Evolutionary conservation across 768 basidiomycete genomes (phyloP), one percentile per base, ranked within the genome.

Genomic region (Kwoniella bestiolae): DNA sequence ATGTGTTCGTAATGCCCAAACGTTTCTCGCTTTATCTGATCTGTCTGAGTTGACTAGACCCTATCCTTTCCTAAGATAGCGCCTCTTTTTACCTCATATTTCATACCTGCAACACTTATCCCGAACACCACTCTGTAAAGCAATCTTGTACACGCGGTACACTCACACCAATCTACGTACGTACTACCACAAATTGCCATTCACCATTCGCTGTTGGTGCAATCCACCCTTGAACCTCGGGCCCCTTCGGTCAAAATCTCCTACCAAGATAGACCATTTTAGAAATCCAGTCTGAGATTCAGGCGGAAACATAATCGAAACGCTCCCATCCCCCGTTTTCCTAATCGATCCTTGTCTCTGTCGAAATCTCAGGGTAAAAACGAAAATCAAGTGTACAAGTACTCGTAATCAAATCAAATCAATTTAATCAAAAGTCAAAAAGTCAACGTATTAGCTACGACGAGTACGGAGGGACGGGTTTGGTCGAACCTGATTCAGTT

Each of bases 401-500:
- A n/a, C n/a, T n/a, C 5, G 46, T 47, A 47, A n/a, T n/a, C n/a
- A n/a, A n/a, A n/a, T n/a, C n/a, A 21, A 47, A 47, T 47, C 11
- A 1, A 47, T 47, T 9, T 18, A 32, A 51, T 9, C 21, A 23
- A 55, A 55, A 55, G n/a, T 52, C 29, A 55, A 55, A 21, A 55
- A 55, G 23, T 35, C 29, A 55, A 55, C 50, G 28, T 8, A 16
- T 16, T 11, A 14, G 14, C 28, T 21, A 51, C 50, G 12, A 26
- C 14, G 26, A 51, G 14, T 23, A 16, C 50, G 31, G 29, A 32
- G 14, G n/a, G 31, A 55, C 32, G 1, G 29, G 52, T 16, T 11
- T 55, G 14, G 16, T 23, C 9, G n/a, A 55, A 32, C 52, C 52
- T 55, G 52, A 55, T 55, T 55, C 52, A 55, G 52, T 55, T 55